Base-by-base conservation (phyloP, 2,329 filamentous ascomycete species). In the Cytospora chrysosperma region DNA sequence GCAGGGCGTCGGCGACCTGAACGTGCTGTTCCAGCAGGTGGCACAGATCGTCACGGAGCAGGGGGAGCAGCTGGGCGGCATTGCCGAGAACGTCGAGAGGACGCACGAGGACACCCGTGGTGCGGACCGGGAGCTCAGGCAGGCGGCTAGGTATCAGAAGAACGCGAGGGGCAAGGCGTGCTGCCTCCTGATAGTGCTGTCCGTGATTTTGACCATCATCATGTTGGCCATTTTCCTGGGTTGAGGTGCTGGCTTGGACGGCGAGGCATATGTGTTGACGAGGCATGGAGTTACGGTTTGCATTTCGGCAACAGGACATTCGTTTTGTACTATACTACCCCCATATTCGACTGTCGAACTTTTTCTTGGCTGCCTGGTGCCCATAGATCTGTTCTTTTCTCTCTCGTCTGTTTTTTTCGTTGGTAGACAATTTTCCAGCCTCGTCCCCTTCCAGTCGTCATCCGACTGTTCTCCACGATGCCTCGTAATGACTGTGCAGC, bases 21-120 rank as follows among this genome's bases (percentile, higher is more conserved):
- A 99, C 72, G 95, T 98, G 72, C 84, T 99, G 51, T 99, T 99
- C 82, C 85, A 93, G 67, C 94, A 99, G 79, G 93, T 99, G n/a
- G 95, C 94, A 54, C 93, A 97, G 75, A 97, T 99, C 75, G 93
- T 99, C 57, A 87, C 87, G 66, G 94, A 98, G 78, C 95, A 99
- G 78, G 95, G 95, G 57, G 91, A 92, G 70, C 87, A 91, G 76
- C 81, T 99, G 32, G 90, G 94, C 72, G 91, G 91, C 21, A 96
- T 99, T 71, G 88, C 88, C 67, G 89, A 92, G 70, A 97, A 97
- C 70, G 92, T 98, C 8, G 88, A 95, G 75, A 88, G 88, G 67
- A 91, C 93, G 53, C 85, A 89, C 66, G 87, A 89, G 64, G 89
- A 96, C 72, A 96, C 93, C 15, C 83, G 88, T 60, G 92, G 92